These are phyloP conservation scores for Candida railenensis DNA, from an alignment of 805 yeast species.

Conservation along the genomic window DNA sequence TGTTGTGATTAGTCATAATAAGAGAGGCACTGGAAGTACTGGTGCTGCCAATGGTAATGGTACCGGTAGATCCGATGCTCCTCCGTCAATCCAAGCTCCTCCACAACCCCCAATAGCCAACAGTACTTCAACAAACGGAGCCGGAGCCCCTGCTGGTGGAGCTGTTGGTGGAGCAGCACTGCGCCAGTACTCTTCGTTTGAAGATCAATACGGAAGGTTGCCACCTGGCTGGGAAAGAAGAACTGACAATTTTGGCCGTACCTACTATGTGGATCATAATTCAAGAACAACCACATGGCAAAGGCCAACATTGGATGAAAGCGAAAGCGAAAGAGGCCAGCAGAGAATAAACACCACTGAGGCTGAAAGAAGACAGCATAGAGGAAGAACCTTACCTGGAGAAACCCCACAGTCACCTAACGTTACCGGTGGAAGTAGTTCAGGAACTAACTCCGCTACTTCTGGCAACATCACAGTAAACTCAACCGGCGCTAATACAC, in stretches of 20 bases:
- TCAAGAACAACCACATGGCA: conserved; percentile 99
- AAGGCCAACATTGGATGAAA: conserved; percentile 82
- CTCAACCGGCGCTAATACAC: conserved; percentile 43
- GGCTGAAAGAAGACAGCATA: conserved; percentile 86
- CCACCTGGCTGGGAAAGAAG: conserved; percentile 99
- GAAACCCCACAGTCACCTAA: conserved; percentile 36
- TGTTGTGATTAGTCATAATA: conserved; percentile 60
- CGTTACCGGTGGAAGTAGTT: conserved; percentile 39
- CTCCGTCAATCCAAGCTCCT: conserved; percentile 14
- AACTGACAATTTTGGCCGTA: conserved; percentile 95
- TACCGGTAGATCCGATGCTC: conserved; percentile 9
- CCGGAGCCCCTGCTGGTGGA: conserved; percentile 6
- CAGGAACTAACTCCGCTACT: conserved; percentile 26
- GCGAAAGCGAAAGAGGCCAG: conserved; percentile 66
- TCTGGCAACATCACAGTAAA: conserved; percentile 49
- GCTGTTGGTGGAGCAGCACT: conserved; percentile 19
- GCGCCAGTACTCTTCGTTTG: conserved; percentile 87
- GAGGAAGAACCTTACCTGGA: conserved; percentile 86
- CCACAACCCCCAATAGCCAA: conserved; percentile 13
- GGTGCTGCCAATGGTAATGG: conserved; percentile 22
- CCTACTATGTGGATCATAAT: conserved; percentile 97
- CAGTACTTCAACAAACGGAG: conserved; percentile 9
- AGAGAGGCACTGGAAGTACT: conserved; percentile 11
- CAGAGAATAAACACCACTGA: conserved; percentile 72
- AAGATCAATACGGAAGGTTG: conserved; percentile 92